phyloP scores from a whole-genome alignment of 108 stramenopile genomes.

The Hondaea fermentalgiana region DNA sequence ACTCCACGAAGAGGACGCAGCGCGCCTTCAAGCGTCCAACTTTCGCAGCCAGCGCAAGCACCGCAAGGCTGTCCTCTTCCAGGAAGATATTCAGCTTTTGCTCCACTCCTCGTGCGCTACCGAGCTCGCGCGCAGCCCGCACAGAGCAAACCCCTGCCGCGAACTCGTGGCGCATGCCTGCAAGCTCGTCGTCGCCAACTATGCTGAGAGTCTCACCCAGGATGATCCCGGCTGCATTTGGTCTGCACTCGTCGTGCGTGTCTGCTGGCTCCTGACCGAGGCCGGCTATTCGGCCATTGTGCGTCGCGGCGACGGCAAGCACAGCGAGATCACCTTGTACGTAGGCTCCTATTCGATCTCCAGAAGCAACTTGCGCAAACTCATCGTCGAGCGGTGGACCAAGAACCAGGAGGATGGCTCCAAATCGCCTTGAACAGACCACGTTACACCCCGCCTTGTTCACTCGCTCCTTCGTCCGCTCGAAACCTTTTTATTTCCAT shows the following conservation, averaged over 20 bases:
- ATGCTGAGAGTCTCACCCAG: neutral
- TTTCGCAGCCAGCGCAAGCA: neutral
- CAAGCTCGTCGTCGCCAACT: neutral
- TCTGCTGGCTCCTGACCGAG: neutral
- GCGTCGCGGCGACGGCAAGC: neutral
- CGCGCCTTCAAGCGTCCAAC: neutral
- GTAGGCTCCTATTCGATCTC: neutral
- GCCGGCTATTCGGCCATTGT: neutral
- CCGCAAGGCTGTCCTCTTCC: neutral
- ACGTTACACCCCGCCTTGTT: too few relatives aligned
- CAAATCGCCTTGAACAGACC: too few relatives aligned
- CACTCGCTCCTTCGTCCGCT: too few relatives aligned
- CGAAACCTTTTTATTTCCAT: too few relatives aligned
- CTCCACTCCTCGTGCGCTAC: neutral
- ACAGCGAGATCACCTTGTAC: neutral
- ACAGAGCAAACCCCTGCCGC: neutral
- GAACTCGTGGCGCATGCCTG: neutral
- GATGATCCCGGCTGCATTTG: neutral
- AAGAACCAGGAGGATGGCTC: neutral
- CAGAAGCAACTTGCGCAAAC: neutral
- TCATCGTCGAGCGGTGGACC: neutral
- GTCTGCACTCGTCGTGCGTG: neutral
- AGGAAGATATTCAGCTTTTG: neutral
- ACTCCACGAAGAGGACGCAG: neutral
- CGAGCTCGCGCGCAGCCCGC: neutral